These are phyloP conservation scores for Candida hungchunana DNA, from an alignment of 805 yeast genomes.

Conservation along the genomic window DNA sequence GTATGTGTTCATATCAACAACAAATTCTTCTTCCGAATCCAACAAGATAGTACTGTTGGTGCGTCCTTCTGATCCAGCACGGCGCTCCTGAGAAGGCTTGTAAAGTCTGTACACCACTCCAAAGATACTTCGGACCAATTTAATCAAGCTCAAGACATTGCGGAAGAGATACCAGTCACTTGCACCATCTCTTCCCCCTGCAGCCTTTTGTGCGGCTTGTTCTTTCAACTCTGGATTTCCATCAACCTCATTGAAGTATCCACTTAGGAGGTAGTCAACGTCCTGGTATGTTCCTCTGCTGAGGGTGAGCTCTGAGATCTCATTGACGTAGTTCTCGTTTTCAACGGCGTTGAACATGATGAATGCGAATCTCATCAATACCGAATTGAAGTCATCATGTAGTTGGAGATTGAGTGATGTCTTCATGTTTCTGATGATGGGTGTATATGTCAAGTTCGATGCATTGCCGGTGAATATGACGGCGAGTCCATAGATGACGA, in stretches of 20 bases:
- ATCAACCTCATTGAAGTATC: constrained; percentile 23
- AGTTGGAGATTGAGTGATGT: constrained; percentile 35
- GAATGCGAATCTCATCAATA: constrained; percentile 54
- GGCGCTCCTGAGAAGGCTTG: neutral
- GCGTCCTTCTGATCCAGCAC: neutral
- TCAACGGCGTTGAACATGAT: constrained; percentile 67
- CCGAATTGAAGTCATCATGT: constrained; percentile 64
- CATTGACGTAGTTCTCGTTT: constrained; percentile 59
- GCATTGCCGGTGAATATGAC: constrained; percentile 48
- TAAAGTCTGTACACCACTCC: constrained; percentile 8
- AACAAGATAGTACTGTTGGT: constrained; percentile 2
- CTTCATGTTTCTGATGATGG: constrained; percentile 34
- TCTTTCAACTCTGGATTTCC: constrained; percentile 20
- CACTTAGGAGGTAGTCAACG: constrained; percentile 18
- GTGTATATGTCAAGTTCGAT: constrained; percentile 30
- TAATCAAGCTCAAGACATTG: constrained; percentile 11
- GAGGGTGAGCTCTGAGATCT: constrained; percentile 43
- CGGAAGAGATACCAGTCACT: constrained; percentile 14
- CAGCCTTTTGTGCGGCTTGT: neutral
- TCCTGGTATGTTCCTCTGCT: constrained; percentile 58
- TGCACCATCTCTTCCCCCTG: constrained; percentile 1
- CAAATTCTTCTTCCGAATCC: neutral
- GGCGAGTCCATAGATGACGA: constrained; percentile 52
- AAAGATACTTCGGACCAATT: constrained; percentile 9
- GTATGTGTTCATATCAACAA: neutral